phyloP scores from a whole-genome alignment of 2,329 filamentous ascomycete species.

The Trichophyton simii region DNA sequence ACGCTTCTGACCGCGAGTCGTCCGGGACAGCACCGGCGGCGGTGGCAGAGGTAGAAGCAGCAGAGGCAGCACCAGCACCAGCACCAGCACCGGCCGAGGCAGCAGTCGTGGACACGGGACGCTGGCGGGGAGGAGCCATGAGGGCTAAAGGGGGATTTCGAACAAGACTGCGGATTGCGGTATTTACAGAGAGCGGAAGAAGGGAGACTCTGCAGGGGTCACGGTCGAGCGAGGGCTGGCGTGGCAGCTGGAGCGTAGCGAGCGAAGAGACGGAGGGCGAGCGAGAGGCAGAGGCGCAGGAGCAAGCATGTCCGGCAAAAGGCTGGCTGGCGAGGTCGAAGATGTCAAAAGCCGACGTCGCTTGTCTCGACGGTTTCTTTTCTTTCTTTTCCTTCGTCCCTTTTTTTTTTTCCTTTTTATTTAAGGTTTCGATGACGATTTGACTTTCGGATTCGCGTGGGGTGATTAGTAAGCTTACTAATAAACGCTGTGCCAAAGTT shows the following conservation, averaged over 20 bases:
- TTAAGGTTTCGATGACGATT: neutral
- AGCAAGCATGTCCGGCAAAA: neutral
- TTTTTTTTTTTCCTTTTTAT: constrained; percentile 16
- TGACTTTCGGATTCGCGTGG: neutral
- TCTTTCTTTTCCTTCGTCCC: constrained; percentile 12
- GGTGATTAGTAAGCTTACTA: neutral
- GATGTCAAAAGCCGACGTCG: neutral
- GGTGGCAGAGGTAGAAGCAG: neutral
- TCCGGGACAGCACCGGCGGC: constrained; percentile 21
- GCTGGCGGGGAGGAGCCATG: constrained; percentile 29
- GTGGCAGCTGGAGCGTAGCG: neutral
- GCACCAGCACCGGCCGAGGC: neutral
- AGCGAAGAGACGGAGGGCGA: neutral
- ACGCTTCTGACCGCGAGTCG: constrained; percentile 38
- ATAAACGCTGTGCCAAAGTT: neutral
- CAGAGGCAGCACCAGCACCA: constrained; percentile 10
- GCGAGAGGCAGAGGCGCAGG: neutral
- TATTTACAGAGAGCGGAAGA: neutral
- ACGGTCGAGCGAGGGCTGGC: neutral
- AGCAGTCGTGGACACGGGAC: constrained; percentile 18
- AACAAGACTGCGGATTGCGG: neutral
- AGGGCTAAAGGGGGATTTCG: neutral
- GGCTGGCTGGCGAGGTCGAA: neutral
- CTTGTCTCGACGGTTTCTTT: constrained; percentile 19
- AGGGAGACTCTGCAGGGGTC: neutral